Evolutionary conservation across 2,329 filamentous ascomycete genomes (phyloP).

Genomic region (Fusarium nisikadoi): DNA sequence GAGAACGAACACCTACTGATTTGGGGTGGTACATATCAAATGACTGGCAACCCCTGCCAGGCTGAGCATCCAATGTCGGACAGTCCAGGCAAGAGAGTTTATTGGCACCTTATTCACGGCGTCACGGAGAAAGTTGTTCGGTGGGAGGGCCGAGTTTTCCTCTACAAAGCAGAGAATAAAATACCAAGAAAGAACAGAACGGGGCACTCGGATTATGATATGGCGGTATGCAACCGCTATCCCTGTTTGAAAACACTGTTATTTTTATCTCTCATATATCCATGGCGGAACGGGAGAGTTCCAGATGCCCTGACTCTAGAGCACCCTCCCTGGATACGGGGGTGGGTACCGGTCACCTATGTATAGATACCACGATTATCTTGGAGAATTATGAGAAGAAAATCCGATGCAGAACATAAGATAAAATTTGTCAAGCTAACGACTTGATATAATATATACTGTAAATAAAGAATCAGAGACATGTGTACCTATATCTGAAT

Average conservation of each 20-base stretch:
- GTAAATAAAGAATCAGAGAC: neutral
- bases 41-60: conserved; percentile 25
- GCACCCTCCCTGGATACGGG: conserved; percentile 26
- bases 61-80: conserved; percentile 6
- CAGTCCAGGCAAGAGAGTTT: neutral
- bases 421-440: neutral
- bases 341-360: conserved; percentile 17
- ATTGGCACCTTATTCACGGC: neutral
- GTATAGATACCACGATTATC: neutral
- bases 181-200: neutral
- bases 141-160: neutral
- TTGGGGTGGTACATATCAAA: conserved; percentile 23
- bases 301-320: neutral
- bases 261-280: conserved; percentile 8
- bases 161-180: no score
- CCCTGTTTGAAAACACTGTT: neutral
- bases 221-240: conserved; percentile 21
- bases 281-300: neutral
- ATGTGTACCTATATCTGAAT: neutral
- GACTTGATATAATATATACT: no score
- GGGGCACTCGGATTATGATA: neutral
- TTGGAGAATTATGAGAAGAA: neutral
- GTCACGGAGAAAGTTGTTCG: neutral
- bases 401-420: neutral
- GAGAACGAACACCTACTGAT: neutral